Evolutionary conservation across 352 stramenopile genomes (phyloP), one percentile per base, ranked within the genome.

Genomic region (Albugo laibachii): DNA sequence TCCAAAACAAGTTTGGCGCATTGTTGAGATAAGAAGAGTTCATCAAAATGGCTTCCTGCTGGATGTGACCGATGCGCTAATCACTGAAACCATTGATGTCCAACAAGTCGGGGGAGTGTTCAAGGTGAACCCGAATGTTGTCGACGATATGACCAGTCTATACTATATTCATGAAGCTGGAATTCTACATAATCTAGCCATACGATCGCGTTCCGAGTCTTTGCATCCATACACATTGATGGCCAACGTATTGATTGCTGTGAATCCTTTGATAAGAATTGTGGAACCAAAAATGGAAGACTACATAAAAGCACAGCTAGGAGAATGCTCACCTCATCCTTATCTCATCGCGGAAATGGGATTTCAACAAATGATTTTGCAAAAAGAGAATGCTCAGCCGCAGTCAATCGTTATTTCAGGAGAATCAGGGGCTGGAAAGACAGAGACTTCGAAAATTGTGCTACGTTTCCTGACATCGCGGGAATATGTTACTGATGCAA

Each of bases 111-210:
- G 76, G 19, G 76, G 88, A 54, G 41, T 92, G 31, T 92, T 89
- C 61, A 72, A 74, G 52, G 76, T 92, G 11, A 87, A 88, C 61
- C 78, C 78, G 21, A 73, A 75, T 50, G 71, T 86, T 3, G 76
- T 87, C 11, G 78, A 91, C 56, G 78, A 91, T 60, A 91, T 91
- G 78, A 91, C 78, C 31, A 49, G 67, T 14, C 66, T 91, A 18
- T 91, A 91, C 64, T 91, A 86, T 58, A 91, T 91, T 59, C 78
- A 91, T 59, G 78, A 91, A 56, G 75, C 78, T 21, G 78, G 78
- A 20, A 85, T 91, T 45, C 51, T 91, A 2, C 70, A 83, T 51
- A 91, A 91, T 55, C 54, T 91, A 15, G 61, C 71, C 40, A 73
- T 74, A 42, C 72, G 78, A 47, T 80, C 68, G 43, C 80, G 77